Percentiles rank a stretch among this genome's conserved stretches.
Evolutionary conservation across 164 flowering plant genomes (phyloP).

Genomic region (Magnolia kwangsiensis): DNA sequence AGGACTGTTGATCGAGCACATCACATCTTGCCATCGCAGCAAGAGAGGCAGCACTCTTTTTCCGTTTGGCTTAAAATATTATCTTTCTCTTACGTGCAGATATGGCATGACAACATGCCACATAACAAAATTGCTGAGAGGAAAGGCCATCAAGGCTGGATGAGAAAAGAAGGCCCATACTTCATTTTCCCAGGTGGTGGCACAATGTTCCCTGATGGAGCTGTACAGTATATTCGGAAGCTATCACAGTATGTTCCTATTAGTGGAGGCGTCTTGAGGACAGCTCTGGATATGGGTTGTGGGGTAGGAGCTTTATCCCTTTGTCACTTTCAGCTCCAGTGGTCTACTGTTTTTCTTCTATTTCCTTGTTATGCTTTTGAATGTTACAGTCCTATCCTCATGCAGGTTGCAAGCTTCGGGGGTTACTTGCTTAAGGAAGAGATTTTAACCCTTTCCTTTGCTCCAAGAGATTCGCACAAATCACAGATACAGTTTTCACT

Average conservation of each 20-base stretch:
- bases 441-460: slow-evolving; percentile 83
- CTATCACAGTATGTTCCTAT: slow-evolving; percentile 82
- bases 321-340: background rate
- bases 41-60: background rate
- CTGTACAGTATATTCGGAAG: slow-evolving; percentile 77
- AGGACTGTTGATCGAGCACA: background rate
- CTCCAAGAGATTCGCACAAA: slow-evolving; percentile 99
- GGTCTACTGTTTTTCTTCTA: background rate
- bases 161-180: slow-evolving; percentile 82
- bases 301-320: slow-evolving; percentile 55
- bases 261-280: slow-evolving; percentile 66
- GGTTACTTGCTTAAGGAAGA: slow-evolving; percentile 69
- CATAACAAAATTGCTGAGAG: slow-evolving; percentile 90
- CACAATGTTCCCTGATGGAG: slow-evolving; percentile 99
- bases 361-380: background rate
- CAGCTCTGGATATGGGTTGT: slow-evolving; percentile 99
- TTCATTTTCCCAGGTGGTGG: slow-evolving; percentile 98
- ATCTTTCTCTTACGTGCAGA: slow-evolving; percentile 39
- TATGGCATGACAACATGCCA: slow-evolving; percentile 97
- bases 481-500: slow-evolving; percentile 94
- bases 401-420: slow-evolving; percentile 97
- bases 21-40: background rate
- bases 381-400: background rate
- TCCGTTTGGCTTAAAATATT: background rate
- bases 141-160: slow-evolving; percentile 99